Percentiles rank a stretch among this genome's conserved stretches.
Conservation (phyloP, 2,329 filamentous ascomycete species). For the Phaeosphaeria sp. region DNA sequence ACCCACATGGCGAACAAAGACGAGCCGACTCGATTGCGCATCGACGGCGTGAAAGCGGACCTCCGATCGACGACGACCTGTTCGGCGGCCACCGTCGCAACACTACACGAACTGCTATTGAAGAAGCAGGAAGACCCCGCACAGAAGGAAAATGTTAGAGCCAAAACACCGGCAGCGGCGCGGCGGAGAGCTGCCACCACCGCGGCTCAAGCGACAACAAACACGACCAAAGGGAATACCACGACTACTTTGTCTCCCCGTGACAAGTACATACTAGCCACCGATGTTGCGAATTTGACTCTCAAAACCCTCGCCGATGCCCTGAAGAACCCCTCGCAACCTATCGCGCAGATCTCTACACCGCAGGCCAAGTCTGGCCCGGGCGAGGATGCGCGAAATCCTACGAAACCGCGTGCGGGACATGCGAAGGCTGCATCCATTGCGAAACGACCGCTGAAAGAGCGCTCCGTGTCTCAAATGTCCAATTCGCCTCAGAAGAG, state of each 20-base stretch:
- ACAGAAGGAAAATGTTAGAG: conserved; percentile 41
- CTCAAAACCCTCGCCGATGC: conserved; percentile 74
- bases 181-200: conserved; percentile 42
- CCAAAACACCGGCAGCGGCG: conserved; percentile 32
- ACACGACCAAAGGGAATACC: conserved; percentile 46
- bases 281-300: conserved; percentile 73
- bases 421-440: conserved; percentile 33
- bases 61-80: conserved; percentile 58
- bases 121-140: conserved; percentile 40
- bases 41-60: conserved; percentile 57
- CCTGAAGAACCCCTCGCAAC: conserved; percentile 57
- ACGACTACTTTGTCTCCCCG: conserved; percentile 56
- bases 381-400: conserved; percentile 34
- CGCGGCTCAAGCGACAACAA: conserved; percentile 33
- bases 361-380: conserved; percentile 29
- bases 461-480: conserved; percentile 67
- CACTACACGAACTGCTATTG: conserved; percentile 56
- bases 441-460: conserved; percentile 68
- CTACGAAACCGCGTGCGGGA: conserved; percentile 22
- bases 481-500: conserved; percentile 60
- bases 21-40: conserved; percentile 51
- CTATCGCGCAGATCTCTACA: conserved; percentile 14
- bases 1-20: conserved; percentile 37
- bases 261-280: conserved; percentile 72
- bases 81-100: conserved; percentile 53